Percentiles rank a stretch among this genome's conserved stretches.
Conservation (phyloP, 139 green algal species). For the Deuterostichococcus epilithicus region DNA sequence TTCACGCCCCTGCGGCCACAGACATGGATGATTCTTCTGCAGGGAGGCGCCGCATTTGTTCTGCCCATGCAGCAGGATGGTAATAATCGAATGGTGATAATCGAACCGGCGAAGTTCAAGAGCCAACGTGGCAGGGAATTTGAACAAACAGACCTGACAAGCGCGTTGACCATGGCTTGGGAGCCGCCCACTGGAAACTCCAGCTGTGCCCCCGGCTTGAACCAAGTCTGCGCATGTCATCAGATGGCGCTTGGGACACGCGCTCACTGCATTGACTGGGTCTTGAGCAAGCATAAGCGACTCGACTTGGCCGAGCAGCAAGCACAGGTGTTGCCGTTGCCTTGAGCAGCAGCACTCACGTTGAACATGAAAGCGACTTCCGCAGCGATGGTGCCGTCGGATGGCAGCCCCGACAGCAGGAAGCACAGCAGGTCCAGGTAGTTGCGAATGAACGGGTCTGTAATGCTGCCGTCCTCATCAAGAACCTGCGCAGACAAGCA, state of each 20-base stretch:
- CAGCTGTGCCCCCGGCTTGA: conserved; percentile 61
- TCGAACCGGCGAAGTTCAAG: no score
- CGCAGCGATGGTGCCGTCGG: conserved; percentile 89
- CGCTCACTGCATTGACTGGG: no score
- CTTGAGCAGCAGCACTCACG: conserved; percentile 3
- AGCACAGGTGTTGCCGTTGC: no score
- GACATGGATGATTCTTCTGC: no score
- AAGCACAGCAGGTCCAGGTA: conserved; percentile 97
- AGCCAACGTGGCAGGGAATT: no score
- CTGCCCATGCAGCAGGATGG: no score
- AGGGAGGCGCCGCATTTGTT: no score
- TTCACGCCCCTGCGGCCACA: conserved; percentile 60
- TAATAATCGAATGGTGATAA: no score
- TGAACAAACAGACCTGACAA: conserved; percentile 60
- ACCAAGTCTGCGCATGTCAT: conserved; percentile 53
- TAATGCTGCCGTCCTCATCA: conserved; percentile 37
- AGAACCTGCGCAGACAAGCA: background rate
- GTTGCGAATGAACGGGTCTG: conserved; percentile 85
- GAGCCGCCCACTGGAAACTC: conserved; percentile 92
- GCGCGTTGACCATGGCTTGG: conserved; percentile 80
- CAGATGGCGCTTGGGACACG: no score
- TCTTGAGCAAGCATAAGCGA: no score
- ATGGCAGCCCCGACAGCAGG: conserved; percentile 85
- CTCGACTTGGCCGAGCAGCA: no score
- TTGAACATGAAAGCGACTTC: conserved; percentile 94